These are phyloP conservation scores for Boletus subcaerulescens DNA, from an alignment of 768 basidiomycete genomes.

Conservation along the genomic window DNA sequence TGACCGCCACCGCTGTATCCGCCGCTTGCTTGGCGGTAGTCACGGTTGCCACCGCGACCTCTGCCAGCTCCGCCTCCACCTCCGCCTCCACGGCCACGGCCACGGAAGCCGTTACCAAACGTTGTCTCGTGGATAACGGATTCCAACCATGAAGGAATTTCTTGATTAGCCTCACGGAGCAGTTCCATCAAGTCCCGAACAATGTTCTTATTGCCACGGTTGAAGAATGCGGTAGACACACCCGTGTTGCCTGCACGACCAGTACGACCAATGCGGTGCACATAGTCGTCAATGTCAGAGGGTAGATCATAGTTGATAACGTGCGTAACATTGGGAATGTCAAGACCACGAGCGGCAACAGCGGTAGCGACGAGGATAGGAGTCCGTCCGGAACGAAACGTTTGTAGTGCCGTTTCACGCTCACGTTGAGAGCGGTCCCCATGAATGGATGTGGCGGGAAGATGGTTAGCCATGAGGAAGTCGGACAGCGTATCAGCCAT, in stretches of 20 bases:
- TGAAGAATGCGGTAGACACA: constrained; percentile 94
- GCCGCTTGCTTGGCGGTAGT: constrained; percentile 31
- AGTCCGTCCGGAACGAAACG: constrained; percentile 92
- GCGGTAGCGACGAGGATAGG: constrained; percentile 98
- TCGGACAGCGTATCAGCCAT: constrained; percentile 99
- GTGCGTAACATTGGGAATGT: constrained; percentile 99
- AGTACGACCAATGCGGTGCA: constrained; percentile 96
- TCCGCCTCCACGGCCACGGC: constrained; percentile 52
- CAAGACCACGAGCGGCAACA: constrained; percentile 97
- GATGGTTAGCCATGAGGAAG: constrained; percentile 78
- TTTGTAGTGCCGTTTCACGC: constrained; percentile 92
- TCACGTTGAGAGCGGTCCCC: constrained; percentile 98
- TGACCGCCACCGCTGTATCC: constrained; percentile 33
- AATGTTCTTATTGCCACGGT: constrained; percentile 89
- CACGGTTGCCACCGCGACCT: constrained; percentile 37
- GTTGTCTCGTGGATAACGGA: constrained; percentile 78
- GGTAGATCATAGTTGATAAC: constrained; percentile 98
- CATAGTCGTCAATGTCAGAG: constrained; percentile 98
- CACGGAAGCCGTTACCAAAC: constrained; percentile 56
- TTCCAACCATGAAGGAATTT: constrained; percentile 89
- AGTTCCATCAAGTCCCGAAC: constrained; percentile 91
- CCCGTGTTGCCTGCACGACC: constrained; percentile 99
- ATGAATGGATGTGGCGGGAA: constrained; percentile 95
- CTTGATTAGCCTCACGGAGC: constrained; percentile 93
- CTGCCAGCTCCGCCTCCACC: constrained; percentile 35